Evolutionary conservation across 192 early-diverging fungal genomes (phyloP).

Genomic region (Bifiguratus adelaidae): DNA sequence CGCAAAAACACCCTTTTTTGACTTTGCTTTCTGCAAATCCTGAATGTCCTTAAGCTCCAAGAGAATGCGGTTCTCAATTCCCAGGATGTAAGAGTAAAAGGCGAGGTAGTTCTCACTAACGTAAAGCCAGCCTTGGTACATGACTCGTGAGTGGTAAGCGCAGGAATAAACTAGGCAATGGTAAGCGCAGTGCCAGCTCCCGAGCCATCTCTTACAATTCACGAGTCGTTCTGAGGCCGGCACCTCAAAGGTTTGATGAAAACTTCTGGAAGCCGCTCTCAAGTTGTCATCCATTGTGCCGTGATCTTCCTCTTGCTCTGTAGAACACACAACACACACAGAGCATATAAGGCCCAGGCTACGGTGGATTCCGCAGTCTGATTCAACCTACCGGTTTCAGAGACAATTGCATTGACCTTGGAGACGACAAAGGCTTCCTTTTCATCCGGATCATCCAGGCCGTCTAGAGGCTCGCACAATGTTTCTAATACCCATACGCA

Average conservation of each 20-base stretch:
- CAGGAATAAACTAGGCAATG: conserved; percentile 74
- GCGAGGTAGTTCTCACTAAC: conserved; percentile 85
- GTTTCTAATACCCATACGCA: conserved; percentile 39
- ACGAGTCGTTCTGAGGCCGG: conserved; percentile 79
- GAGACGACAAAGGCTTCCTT: conserved; percentile 75
- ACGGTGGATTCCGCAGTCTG: too few species aligned
- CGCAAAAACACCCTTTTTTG: conserved; percentile 82
- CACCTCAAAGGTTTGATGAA: conserved; percentile 80
- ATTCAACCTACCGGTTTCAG: conserved; percentile 14
- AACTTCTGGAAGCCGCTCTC: conserved; percentile 76
- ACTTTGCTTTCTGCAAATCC: conserved; percentile 73
- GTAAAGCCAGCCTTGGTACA: conserved; percentile 94
- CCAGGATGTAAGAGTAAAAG: conserved; percentile 93
- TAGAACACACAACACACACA: too few species aligned
- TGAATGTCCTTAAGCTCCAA: conserved; percentile 89
- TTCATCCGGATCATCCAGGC: conserved; percentile 64
- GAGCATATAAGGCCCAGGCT: too few species aligned
- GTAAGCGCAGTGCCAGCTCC: too few species aligned
- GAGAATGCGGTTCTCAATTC: conserved; percentile 82
- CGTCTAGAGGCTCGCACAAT: conserved; percentile 49
- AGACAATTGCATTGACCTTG: conserved; percentile 76
- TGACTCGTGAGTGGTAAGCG: conserved; percentile 70
- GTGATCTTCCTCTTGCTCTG: too few species aligned
- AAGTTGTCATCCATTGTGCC: conserved; percentile 89
- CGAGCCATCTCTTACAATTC: conserved; percentile 59